Base-by-base conservation (phyloP, 495 filamentous ascomycete species). In the Cercophora scortea region DNA sequence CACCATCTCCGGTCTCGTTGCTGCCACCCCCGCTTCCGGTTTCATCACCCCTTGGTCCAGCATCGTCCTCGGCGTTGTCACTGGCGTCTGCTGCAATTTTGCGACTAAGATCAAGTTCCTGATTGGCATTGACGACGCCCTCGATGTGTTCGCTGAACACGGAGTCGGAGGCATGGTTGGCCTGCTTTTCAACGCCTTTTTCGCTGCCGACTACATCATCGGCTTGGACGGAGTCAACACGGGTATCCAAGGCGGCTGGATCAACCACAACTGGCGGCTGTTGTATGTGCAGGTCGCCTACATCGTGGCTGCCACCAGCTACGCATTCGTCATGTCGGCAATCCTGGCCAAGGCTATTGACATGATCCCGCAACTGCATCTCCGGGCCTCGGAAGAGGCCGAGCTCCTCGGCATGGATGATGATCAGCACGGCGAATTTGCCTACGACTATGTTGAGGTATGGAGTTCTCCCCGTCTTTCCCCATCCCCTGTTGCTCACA, bases 81-180 rank as follows among this genome's bases (percentile, higher is more conserved):
- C 93, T 32, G 90, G 90, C 47, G 73, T 92, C 47, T 80, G 90
- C 38, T 90, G 87, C 79, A 98, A 98, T 74, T 95, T 95, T 71
- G 74, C 84, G 48, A 98, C 93, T 56, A 98, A 98, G 79, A 76
- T 97, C 75, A 98, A 98, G 74, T 97, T 92, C 79, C 86, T 90
- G 72, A 78, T 98, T 64, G 78, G 82, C 59, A 95, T 98, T 59
- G 93, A 98, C 69, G 93, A 98, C 71, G 84, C 89, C 40, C 88
- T 98, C 83, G 93, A 98, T 72, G 89, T 98, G 59, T 93, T 97
- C 72, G 92, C 93, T 61, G 94, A 97, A 76, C 93, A 98, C 84
- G 91, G 86, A 51, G 77, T 98, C 60, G 90, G 91, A 46, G 93
- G 93, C 52, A 95, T 96, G 56, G 73, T 97, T 61, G 93, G 93